These are phyloP conservation scores for Gymnopilus junonius DNA, from an alignment of 768 basidiomycete species.

Conservation along the genomic window DNA sequence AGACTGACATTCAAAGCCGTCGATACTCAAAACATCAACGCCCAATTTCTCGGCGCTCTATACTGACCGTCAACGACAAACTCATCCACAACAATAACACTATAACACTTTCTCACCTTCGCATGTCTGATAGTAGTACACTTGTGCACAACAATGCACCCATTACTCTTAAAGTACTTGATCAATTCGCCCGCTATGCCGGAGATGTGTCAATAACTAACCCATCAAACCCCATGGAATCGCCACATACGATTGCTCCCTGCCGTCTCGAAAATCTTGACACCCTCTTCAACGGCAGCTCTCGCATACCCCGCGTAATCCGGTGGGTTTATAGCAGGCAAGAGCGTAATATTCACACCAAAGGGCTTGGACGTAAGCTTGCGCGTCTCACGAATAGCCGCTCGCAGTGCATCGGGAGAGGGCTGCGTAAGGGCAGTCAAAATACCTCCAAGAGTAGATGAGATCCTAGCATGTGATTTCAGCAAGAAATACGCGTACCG, in stretches of 20 bases:
- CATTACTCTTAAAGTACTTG: constrained; percentile 78
- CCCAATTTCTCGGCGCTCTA: constrained; percentile 71
- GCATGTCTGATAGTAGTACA: constrained; percentile 89
- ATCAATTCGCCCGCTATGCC: constrained; percentile 74
- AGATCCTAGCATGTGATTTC: neutral
- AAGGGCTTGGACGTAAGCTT: constrained; percentile 75
- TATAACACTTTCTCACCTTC: constrained; percentile 51
- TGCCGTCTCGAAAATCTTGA: constrained; percentile 91
- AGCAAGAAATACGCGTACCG: constrained; percentile 46
- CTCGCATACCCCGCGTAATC: constrained; percentile 87
- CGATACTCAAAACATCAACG: constrained; percentile 88
- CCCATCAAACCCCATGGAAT: neutral
- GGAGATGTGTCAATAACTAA: neutral
- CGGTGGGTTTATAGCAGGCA: constrained; percentile 89
- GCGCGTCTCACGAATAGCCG: constrained; percentile 79
- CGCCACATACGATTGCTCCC: constrained; percentile 81
- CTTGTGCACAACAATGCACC: constrained; percentile 86
- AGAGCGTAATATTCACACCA: constrained; percentile 85
- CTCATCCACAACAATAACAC: neutral
- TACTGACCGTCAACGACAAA: neutral
- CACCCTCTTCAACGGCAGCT: constrained; percentile 84
- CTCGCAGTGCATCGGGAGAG: constrained; percentile 76
- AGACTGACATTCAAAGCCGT: constrained; percentile 84
- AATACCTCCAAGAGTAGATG: constrained; percentile 51
- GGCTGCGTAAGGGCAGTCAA: constrained; percentile 91